Base-by-base conservation (phyloP, 2,329 filamentous ascomycete species). In the Celoporthe dispersa region DNA sequence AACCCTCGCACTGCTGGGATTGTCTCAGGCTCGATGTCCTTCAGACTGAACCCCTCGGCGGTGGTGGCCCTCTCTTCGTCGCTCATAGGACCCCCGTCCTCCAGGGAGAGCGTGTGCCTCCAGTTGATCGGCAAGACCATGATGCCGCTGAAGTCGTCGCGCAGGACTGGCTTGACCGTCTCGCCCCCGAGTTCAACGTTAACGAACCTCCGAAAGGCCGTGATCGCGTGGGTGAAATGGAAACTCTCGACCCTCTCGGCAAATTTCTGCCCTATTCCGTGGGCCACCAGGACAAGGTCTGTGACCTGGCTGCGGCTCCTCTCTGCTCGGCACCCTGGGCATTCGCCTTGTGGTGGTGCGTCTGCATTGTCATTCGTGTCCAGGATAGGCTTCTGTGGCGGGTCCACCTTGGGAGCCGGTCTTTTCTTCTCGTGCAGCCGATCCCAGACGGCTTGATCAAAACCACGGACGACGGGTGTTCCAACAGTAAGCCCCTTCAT, bases 101-200 rank as follows among this genome's bases (percentile, higher is more conserved):
- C 95, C 73, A 98, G 92, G 0, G 92, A 94, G 3, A 99, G 83
- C 1, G 91, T 93, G 64, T 94, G 91, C 55, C 96, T 91, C 96
- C 96, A 98, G 77, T 99, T 99, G 59, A 98, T 80, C 0, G 96
- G 96, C 59, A 99, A 83, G 16, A 97, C 91, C 94, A 98, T 98
- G 74, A 98, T 92, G 8, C 94, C 93, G 35, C 94, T 93, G 77
- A 94, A 90, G n/a, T 89, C 90, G 28, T 90, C 85, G 1, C 94
- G 89, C 25, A 98, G 84, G 67, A 94, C 87, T 0, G 88, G 86
- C 78, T 90, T 93, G n/a, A 98, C 91, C 11, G 86, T 84, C 2
- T 92, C 88, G 44, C 87, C 92, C 39, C 88, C 88, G 53, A 97
- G 85, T 77, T 99, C 94, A 64, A 94, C 84, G 74, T 97, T 97